Conservation (phyloP, 176 grass and related monocot genomes). For the Oryza meyeriana region DNA sequence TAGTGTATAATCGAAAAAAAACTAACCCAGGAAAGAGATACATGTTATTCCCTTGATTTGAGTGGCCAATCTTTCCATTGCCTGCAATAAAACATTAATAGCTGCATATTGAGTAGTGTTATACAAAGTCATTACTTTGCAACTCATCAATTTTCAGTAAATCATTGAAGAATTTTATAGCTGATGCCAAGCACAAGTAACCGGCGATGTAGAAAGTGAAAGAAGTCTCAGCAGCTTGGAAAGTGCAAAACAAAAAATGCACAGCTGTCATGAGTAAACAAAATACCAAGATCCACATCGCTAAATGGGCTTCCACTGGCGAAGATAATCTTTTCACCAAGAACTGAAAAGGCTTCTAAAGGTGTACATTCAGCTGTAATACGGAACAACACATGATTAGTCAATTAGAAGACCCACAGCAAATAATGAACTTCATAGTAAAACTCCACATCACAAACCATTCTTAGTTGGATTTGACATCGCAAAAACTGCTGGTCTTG, state of each 20-base stretch:
- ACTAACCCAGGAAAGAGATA: slow-evolving; percentile 99
- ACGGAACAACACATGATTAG: slow-evolving; percentile 28
- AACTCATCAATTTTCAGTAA: neutral
- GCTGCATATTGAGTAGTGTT: neutral
- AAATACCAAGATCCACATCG: slow-evolving; percentile 80
- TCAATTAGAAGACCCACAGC: slow-evolving; percentile 22
- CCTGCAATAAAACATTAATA: slow-evolving; percentile 49
- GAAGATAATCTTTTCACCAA: slow-evolving; percentile 83
- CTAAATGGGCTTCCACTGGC: slow-evolving; percentile 94
- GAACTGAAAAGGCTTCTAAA: slow-evolving; percentile 81
- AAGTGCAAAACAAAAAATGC: neutral
- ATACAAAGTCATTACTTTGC: neutral
- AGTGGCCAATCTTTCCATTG: slow-evolving; percentile 84
- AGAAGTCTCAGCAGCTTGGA: neutral
- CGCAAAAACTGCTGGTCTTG: slow-evolving; percentile 89
- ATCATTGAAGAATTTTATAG: neutral
- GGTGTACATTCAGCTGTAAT: slow-evolving; percentile 88
- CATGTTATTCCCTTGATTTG: slow-evolving; percentile 99
- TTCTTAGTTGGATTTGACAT: slow-evolving; percentile 99
- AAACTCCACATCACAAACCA: slow-evolving; percentile 54
- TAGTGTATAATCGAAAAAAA: slow-evolving; percentile 22
- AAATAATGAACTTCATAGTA: slow-evolving; percentile 19
- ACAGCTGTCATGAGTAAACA: neutral
- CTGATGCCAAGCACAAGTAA: slow-evolving; percentile 7
- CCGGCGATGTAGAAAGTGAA: slow-evolving; percentile 12